A percentile compares a stretch with the other conserved stretches of the same genome.
phyloP scores from a whole-genome alignment of 768 basidiomycete species.

The Kwoniella botswanensis region DNA sequence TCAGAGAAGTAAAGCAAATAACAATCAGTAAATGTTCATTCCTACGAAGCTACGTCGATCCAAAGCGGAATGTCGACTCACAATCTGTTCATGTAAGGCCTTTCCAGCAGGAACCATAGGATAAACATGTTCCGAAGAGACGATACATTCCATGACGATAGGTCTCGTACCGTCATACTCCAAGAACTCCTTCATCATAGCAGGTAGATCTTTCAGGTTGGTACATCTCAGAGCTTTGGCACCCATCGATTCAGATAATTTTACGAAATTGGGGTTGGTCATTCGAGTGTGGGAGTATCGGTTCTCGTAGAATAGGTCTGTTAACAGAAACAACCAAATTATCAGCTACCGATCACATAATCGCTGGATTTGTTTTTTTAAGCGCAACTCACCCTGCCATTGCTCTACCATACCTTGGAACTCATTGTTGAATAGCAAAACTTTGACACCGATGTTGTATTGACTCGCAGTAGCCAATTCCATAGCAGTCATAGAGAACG shows the following conservation, averaged over 20 bases:
- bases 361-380: neutral
- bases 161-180: constrained; percentile 89
- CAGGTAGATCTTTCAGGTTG: constrained; percentile 74
- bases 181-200: constrained; percentile 98
- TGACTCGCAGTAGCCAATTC: constrained; percentile 93
- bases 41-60: no score
- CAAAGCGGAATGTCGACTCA: constrained; percentile 54
- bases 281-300: constrained; percentile 97
- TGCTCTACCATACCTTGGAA: constrained; percentile 99
- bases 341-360: constrained; percentile 20
- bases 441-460: constrained; percentile 91
- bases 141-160: constrained; percentile 85
- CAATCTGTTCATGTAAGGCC: constrained; percentile 87
- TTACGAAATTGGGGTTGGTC: constrained; percentile 94
- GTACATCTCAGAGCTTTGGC: constrained; percentile 85
- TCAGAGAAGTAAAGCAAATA: neutral
- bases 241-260: constrained; percentile 86
- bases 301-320: constrained; percentile 90
- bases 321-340: constrained; percentile 28
- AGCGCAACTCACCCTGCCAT: constrained; percentile 78
- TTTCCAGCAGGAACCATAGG: constrained; percentile 78
- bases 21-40: neutral
- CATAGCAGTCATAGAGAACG: constrained; percentile 99
- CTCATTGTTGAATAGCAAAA: constrained; percentile 90
- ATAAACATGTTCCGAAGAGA: constrained; percentile 60